Percentiles rank a stretch among this genome's conserved stretches.
phyloP scores from a whole-genome alignment of 768 basidiomycete genomes.

The Hygrophoropsis aurantiaca region DNA sequence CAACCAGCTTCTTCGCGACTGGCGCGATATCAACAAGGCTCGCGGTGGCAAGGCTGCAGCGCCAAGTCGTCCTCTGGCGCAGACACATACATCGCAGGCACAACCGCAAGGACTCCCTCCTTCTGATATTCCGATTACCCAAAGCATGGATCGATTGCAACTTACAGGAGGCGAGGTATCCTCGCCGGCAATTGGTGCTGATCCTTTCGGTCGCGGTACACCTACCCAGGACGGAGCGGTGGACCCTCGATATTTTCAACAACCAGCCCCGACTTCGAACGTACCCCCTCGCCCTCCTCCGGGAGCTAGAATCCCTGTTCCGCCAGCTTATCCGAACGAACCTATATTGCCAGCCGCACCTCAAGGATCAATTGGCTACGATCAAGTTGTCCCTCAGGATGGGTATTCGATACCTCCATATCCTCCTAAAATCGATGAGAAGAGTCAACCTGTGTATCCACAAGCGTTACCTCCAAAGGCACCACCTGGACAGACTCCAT shows the following conservation, averaged over 20 bases:
- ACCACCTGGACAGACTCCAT: slow-evolving; percentile 22
- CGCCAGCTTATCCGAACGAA: slow-evolving; percentile 34
- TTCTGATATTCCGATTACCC: slow-evolving; percentile 28
- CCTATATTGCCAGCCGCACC: slow-evolving; percentile 21
- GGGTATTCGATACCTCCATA: slow-evolving; percentile 15
- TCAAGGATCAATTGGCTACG: slow-evolving; percentile 18
- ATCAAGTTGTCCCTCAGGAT: slow-evolving; percentile 18
- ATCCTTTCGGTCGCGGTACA: slow-evolving; percentile 22
- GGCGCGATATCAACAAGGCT: slow-evolving; percentile 84
- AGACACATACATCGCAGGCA: slow-evolving; percentile 30
- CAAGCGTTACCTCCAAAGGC: slow-evolving; percentile 18
- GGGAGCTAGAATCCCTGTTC: slow-evolving; percentile 38
- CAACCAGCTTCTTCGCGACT: slow-evolving; percentile 85
- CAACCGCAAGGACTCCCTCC: slow-evolving; percentile 32
- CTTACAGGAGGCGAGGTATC: slow-evolving; percentile 39
- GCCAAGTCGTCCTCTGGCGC: slow-evolving; percentile 33
- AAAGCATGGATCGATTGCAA: slow-evolving; percentile 47
- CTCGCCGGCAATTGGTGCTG: slow-evolving; percentile 17
- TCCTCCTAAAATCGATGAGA: slow-evolving; percentile 5
- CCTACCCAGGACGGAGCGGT: slow-evolving; percentile 38
- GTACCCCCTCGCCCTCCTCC: slow-evolving; percentile 34
- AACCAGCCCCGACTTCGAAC: slow-evolving; percentile 31
- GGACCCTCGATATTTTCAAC: slow-evolving; percentile 41
- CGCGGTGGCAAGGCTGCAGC: slow-evolving; percentile 49
- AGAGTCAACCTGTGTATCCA: slow-evolving; percentile 21